phyloP scores from a whole-genome alignment of 495 filamentous ascomycete species.

The Cercophora newfieldiana region DNA sequence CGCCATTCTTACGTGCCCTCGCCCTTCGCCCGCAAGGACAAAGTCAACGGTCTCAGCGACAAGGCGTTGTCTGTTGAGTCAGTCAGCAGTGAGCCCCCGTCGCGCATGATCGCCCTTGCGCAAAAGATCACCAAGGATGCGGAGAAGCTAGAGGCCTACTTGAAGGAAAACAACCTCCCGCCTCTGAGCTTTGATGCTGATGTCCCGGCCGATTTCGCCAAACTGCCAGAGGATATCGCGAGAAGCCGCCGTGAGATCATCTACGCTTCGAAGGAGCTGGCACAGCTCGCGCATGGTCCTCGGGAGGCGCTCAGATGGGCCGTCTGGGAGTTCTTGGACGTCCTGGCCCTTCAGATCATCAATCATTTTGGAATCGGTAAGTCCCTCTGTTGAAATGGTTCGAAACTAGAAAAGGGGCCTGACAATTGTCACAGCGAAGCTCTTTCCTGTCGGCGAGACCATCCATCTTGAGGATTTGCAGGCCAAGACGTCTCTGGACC shows the following conservation, averaged over 20 bases:
- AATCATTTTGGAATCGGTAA: conserved; percentile 44
- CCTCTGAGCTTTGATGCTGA: conserved; percentile 43
- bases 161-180: conserved; percentile 37
- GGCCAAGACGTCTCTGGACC: conserved; percentile 39
- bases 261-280: conserved; percentile 40
- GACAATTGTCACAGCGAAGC: conserved; percentile 33
- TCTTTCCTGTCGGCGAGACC: conserved; percentile 39
- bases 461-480: conserved; percentile 49
- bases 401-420: conserved; percentile 2
- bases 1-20: conserved; percentile 29
- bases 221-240: conserved; percentile 40
- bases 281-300: conserved; percentile 42
- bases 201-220: conserved; percentile 39
- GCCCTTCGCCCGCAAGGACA: conserved; percentile 23
- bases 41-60: conserved; percentile 12
- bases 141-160: conserved; percentile 43
- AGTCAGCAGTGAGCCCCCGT: conserved; percentile 23
- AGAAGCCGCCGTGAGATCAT: conserved; percentile 41
- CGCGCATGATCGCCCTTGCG: conserved; percentile 40
- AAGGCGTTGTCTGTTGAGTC: conserved; percentile 7
- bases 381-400: background rate
- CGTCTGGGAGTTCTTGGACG: conserved; percentile 46
- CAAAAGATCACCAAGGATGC: conserved; percentile 42
- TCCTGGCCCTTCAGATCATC: conserved; percentile 39
- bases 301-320: conserved; percentile 44